Conservation (phyloP, 1,284 basidiomycete species). For the Pyrrhoderma lamaoense region DNA sequence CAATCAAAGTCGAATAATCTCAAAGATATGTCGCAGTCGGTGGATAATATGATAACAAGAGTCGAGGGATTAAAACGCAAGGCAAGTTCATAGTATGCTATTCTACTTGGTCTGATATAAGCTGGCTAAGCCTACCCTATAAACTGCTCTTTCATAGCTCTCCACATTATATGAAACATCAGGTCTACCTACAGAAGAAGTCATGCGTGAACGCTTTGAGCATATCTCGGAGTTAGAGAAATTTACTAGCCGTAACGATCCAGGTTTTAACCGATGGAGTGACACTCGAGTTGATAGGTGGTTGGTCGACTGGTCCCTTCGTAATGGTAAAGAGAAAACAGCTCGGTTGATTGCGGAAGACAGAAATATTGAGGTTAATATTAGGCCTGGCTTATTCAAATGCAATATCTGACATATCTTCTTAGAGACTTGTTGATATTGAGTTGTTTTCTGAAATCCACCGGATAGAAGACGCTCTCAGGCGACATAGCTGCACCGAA, state of each 20-base stretch:
- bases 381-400: background rate
- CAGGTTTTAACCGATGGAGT: conserved; percentile 69
- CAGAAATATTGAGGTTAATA: conserved; percentile 58
- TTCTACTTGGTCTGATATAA: too few relatives aligned
- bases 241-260: conserved; percentile 41
- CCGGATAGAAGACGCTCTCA: conserved; percentile 77
- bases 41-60: conserved; percentile 71
- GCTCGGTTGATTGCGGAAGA: conserved; percentile 64
- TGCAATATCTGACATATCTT: background rate
- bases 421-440: conserved; percentile 78
- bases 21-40: conserved; percentile 49
- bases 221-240: conserved; percentile 59
- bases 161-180: conserved; percentile 59
- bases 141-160: conserved; percentile 51
- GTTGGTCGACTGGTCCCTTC: conserved; percentile 87
- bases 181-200: conserved; percentile 59
- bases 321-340: conserved; percentile 64
- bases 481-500: conserved; percentile 71
- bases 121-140: too few relatives aligned
- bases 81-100: too few relatives aligned
- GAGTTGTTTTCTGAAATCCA: conserved; percentile 87
- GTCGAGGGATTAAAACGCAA: conserved; percentile 77
- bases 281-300: conserved; percentile 80
- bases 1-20: conserved; percentile 34
- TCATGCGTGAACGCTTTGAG: conserved; percentile 65